Conservation (phyloP, 2,329 filamentous ascomycete genomes). For the Xylaria polymorpha region DNA sequence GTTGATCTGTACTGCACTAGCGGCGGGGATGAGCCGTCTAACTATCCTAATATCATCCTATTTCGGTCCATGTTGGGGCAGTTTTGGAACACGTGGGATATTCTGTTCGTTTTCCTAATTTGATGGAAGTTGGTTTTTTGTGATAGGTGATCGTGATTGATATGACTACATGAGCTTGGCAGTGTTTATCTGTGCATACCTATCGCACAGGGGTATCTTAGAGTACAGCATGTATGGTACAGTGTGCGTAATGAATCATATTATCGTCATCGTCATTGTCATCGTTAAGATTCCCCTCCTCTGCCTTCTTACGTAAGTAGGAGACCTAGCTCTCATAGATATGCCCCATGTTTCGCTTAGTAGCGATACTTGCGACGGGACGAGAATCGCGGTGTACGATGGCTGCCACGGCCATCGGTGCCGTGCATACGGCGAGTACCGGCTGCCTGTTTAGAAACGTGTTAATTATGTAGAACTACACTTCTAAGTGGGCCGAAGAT, state of each 20-base stretch:
- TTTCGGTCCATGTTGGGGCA: not conserved
- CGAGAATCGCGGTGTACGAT: slow-evolving; percentile 42
- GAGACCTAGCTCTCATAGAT: not conserved
- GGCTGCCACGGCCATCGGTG: slow-evolving; percentile 74
- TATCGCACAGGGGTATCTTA: slow-evolving; percentile 27
- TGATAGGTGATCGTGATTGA: not conserved
- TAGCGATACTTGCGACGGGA: slow-evolving; percentile 35
- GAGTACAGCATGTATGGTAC: slow-evolving; percentile 4
- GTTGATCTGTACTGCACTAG: not conserved
- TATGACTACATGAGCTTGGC: slow-evolving; percentile 2
- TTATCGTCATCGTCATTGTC: not conserved
- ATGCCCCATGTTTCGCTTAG: slow-evolving; percentile 2
- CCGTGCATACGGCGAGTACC: slow-evolving; percentile 79
- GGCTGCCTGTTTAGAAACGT: slow-evolving; percentile 65
- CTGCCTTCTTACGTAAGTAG: not conserved
- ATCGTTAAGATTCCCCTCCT: not conserved
- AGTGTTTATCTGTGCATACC: not conserved
- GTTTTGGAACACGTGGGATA: slow-evolving; percentile 3
- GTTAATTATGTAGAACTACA: not conserved
- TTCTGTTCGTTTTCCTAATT: not conserved
- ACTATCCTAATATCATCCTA: not conserved
- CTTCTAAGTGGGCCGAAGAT: not conserved
- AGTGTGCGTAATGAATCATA: slow-evolving; percentile 14
- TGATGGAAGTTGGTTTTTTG: not conserved
- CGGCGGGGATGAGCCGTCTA: not conserved